phyloP scores from a whole-genome alignment of 2,329 filamentous ascomycete genomes.

The Scytalidium sp. region DNA sequence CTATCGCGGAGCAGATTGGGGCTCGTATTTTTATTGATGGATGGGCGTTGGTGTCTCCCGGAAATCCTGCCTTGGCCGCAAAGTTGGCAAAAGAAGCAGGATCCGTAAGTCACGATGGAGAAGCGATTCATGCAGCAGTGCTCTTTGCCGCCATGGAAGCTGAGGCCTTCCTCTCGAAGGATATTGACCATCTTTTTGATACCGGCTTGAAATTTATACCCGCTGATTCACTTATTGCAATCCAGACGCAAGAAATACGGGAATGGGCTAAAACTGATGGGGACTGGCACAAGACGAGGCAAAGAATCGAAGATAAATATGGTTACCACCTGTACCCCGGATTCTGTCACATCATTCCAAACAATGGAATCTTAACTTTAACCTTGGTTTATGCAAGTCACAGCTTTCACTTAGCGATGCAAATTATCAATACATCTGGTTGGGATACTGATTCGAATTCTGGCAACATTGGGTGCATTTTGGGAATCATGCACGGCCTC shows the following conservation, averaged over 20 bases:
- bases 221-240: constrained; percentile 24
- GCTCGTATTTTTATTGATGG: constrained; percentile 38
- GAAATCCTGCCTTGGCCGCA: constrained; percentile 28
- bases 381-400: constrained; percentile 27
- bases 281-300: constrained; percentile 31
- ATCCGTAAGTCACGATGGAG: constrained; percentile 36
- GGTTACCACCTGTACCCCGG: constrained; percentile 31
- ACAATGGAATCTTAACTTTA: constrained; percentile 33
- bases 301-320: constrained; percentile 31
- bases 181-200: constrained; percentile 31
- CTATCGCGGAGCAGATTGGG: constrained; percentile 34
- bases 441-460: constrained; percentile 39
- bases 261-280: constrained; percentile 24
- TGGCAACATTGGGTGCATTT: constrained; percentile 33
- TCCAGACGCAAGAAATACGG: constrained; percentile 27
- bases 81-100: constrained; percentile 30
- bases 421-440: constrained; percentile 33
- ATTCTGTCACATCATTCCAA: constrained; percentile 31
- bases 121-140: constrained; percentile 33
- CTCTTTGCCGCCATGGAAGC: constrained; percentile 38
- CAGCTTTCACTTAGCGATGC: constrained; percentile 31
- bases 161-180: constrained; percentile 30
- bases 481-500: constrained; percentile 33
- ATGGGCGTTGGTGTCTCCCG: constrained; percentile 31
- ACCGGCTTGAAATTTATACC: constrained; percentile 27